These are phyloP conservation scores for Magnolia officinalis DNA, from an alignment of 164 flowering plant genomes.

Conservation along the genomic window DNA sequence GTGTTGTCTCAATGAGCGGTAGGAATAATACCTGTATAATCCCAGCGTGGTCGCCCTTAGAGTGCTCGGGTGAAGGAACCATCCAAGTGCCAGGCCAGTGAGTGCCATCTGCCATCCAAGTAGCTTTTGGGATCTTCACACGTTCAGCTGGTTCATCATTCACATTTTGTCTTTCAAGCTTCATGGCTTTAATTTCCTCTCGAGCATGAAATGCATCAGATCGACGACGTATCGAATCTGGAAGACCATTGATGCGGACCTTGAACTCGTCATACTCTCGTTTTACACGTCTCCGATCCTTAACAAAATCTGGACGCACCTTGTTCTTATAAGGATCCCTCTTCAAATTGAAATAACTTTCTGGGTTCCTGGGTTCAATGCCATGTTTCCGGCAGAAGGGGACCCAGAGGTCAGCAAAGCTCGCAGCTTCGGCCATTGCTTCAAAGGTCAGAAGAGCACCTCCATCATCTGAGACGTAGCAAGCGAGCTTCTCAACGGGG, in stretches of 20 bases:
- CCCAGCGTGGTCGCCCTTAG: constrained; percentile 79
- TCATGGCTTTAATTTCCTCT: constrained; percentile 77
- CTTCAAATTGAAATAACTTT: constrained; percentile 56
- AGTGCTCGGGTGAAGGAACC: constrained; percentile 45
- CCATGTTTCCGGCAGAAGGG: constrained; percentile 76
- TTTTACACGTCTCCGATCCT: constrained; percentile 66
- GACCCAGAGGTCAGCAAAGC: constrained; percentile 80
- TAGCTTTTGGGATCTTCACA: constrained; percentile 59
- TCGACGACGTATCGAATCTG: constrained; percentile 78
- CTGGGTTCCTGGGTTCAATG: constrained; percentile 81
- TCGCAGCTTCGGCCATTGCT: constrained; percentile 91
- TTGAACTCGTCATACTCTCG: constrained; percentile 89
- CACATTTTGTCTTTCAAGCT: constrained; percentile 48
- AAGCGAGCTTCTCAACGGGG: constrained; percentile 73
- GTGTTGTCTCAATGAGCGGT: background rate
- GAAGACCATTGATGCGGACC: constrained; percentile 75
- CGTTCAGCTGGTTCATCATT: constrained; percentile 53
- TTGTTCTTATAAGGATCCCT: constrained; percentile 77
- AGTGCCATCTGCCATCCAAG: constrained; percentile 96
- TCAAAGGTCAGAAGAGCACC: constrained; percentile 78
- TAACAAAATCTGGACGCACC: constrained; percentile 64
- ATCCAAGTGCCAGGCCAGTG: constrained; percentile 94
- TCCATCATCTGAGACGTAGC: constrained; percentile 81
- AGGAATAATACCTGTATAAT: constrained; percentile 53
- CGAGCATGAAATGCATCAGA: constrained; percentile 86